Evolutionary conservation across 1,284 basidiomycete genomes (phyloP), one percentile per base, ranked within the genome.

Genomic region (Melanopsichium pennsylvanicum): DNA sequence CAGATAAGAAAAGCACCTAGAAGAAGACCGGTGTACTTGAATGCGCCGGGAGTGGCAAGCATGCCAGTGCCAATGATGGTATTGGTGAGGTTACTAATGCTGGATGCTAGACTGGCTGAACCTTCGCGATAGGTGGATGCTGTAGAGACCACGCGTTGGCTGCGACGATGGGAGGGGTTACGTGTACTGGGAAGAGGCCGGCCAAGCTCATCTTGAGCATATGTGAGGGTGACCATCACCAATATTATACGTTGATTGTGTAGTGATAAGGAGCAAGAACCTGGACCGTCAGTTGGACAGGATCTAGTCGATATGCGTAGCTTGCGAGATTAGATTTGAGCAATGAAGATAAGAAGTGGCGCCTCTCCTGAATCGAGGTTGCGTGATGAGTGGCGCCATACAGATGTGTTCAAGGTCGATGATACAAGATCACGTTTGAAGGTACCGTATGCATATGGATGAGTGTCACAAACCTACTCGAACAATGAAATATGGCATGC

Each of bases 1-100:
- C 90, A 66, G 74, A 96, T 95, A 26, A 92, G 92, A 15, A 93
- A 76, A 47, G 93, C 87, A 11, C 95, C 95, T 2, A 93, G 75
- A 2, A 83, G 56, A 25, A 83, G 51, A n/a, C 83, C 83, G 10
- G 81, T 81, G 12, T 76, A 79, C 4, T 81, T 76, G 51, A 83
- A 81, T 0, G 82, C 81, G 34, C 82, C 80, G 1, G 82, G 81
- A 27, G 80, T 80, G 19, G 81, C 70, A 16, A 81, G 68, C 78
- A 80, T 79, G 15, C 73, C 76, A 3, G 75, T 73, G 37, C 64
- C 81, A 32, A 82, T 76, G 59, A 81, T 77, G 21, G 79, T 81
- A 47, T 81, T 82, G 44, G 74, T 74, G 22, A 81, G 61, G 32
- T 81, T 80, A 55, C 81, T 81, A 43, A 80, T 72, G 21, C 71